Conservation (phyloP, 768 basidiomycete species). For the Leccinum disarticulatum region DNA sequence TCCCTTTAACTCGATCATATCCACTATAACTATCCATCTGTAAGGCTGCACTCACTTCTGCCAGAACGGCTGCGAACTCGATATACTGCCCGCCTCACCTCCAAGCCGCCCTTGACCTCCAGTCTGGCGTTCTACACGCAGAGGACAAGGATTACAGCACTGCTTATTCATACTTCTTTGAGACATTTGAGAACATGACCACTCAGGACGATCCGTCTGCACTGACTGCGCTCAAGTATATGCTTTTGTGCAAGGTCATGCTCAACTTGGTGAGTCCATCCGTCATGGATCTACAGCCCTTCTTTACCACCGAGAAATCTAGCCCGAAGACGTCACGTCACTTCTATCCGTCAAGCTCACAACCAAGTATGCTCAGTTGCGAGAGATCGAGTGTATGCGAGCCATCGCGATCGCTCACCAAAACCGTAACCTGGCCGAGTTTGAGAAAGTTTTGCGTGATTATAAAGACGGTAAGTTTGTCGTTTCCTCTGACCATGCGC, state of each 20-base stretch:
- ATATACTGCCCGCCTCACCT: slow-evolving; percentile 87
- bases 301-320: slow-evolving; percentile 1
- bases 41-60: slow-evolving; percentile 84
- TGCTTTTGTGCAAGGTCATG: slow-evolving; percentile 99
- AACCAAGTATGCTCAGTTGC: slow-evolving; percentile 78
- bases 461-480: slow-evolving; percentile 68
- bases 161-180: slow-evolving; percentile 96
- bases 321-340: slow-evolving; percentile 94
- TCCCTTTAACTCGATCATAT: not conserved
- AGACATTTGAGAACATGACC: slow-evolving; percentile 89
- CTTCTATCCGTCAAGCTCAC: slow-evolving; percentile 87
- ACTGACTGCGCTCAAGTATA: slow-evolving; percentile 90
- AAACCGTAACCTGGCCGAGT: slow-evolving; percentile 84
- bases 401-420: slow-evolving; percentile 94
- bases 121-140: slow-evolving; percentile 83
- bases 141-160: slow-evolving; percentile 99
- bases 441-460: slow-evolving; percentile 83
- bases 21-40: not conserved
- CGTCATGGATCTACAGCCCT: not conserved
- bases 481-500: not conserved
- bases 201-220: slow-evolving; percentile 75
- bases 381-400: slow-evolving; percentile 95
- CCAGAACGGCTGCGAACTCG: slow-evolving; percentile 90
- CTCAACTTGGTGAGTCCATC: slow-evolving; percentile 72
- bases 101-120: slow-evolving; percentile 61